Percentiles rank a stretch among this genome's conserved stretches.
Conservation (phyloP, 2,329 filamentous ascomycete genomes). For the Aspergillus luchuensis region DNA sequence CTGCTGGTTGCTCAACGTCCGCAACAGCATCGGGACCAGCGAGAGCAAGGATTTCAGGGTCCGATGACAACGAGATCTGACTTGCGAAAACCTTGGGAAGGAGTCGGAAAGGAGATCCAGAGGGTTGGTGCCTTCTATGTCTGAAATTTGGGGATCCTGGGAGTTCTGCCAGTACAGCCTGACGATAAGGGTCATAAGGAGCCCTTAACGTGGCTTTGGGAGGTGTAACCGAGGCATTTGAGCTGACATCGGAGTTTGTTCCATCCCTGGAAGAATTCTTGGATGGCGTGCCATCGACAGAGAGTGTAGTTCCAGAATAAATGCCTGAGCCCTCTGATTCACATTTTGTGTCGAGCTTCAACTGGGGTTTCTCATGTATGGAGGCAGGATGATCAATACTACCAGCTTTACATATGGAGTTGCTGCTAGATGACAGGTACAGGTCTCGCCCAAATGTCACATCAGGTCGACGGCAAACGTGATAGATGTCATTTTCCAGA, state of each 20-base stretch:
- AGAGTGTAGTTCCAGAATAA: slow-evolving; percentile 30
- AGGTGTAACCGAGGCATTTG: slow-evolving; percentile 35
- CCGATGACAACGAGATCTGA: slow-evolving; percentile 36
- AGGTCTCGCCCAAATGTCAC: slow-evolving; percentile 30
- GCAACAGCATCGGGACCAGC: slow-evolving; percentile 29
- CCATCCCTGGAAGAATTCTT: slow-evolving; percentile 22
- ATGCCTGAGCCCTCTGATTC: slow-evolving; percentile 33
- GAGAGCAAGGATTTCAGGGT: slow-evolving; percentile 42
- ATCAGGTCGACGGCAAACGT: slow-evolving; percentile 40
- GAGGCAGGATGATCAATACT: slow-evolving; percentile 37
- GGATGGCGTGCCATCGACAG: slow-evolving; percentile 24
- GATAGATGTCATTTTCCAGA: slow-evolving; percentile 41
- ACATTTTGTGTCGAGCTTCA: slow-evolving; percentile 33
- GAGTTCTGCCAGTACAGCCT: slow-evolving; percentile 24
- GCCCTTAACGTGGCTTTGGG: slow-evolving; percentile 31
- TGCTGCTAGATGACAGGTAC: slow-evolving; percentile 25
- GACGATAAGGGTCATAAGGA: slow-evolving; percentile 21
- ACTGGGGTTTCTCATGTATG: slow-evolving; percentile 32
- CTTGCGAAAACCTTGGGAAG: slow-evolving; percentile 34
- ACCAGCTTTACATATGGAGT: slow-evolving; percentile 29
- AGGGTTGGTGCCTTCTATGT: slow-evolving; percentile 36
- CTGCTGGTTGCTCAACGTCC: slow-evolving; percentile 34
- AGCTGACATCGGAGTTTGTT: slow-evolving; percentile 23
- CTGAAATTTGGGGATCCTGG: slow-evolving; percentile 19
- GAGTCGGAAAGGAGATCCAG: slow-evolving; percentile 37